Base-by-base conservation (phyloP, 176 grass and related monocot genomes). In the Neostapfia colusana region DNA sequence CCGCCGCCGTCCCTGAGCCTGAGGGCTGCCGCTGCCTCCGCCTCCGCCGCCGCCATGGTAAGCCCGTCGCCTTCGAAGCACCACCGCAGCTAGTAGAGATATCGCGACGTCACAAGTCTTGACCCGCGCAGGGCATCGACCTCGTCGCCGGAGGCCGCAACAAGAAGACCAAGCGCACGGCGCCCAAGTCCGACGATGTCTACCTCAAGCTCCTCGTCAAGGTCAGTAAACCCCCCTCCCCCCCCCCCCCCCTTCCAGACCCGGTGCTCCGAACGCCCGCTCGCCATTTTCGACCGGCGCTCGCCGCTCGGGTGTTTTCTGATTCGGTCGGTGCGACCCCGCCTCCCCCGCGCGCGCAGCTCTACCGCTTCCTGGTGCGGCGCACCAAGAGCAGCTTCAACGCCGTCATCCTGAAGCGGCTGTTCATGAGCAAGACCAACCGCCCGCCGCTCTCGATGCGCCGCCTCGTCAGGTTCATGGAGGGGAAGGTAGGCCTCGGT, bases 391-490 rank as follows among this genome's bases (percentile, higher is more conserved):
- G 90, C 70, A 71, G 73, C 75, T 88, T 88, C n/a, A 90, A 97
- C 83, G 79, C 85, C 62, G 83, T 93, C 15, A 90, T 97, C 55
- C 76, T 97, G 1, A 97, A 86, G 80, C 83, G 93, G 24, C 59
- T 97, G 7, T 97, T 90, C 83, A 97, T 97, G 93, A 97, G 93
- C 74, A 90, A 88, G 90, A 82, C 79, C 63, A 97, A 93, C 80
- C 78, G 83, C 51, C 74, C 88, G 11, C 90, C 93, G n/a, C n/a
- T n/a, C n/a, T n/a, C n/a, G n/a, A n/a, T n/a, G n/a, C n/a, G n/a
- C n/a, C n/a, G n/a, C n/a, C n/a, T n/a, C n/a, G n/a, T n/a, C n/a
- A n/a, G n/a, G n/a, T n/a, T n/a, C n/a, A n/a, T n/a, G n/a, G n/a
- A n/a, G n/a, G n/a, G n/a, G n/a, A n/a, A n/a, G n/a, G n/a, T n/a